Conservation (phyloP, 2,329 filamentous ascomycete genomes). For the Calonectria henricotiae region DNA sequence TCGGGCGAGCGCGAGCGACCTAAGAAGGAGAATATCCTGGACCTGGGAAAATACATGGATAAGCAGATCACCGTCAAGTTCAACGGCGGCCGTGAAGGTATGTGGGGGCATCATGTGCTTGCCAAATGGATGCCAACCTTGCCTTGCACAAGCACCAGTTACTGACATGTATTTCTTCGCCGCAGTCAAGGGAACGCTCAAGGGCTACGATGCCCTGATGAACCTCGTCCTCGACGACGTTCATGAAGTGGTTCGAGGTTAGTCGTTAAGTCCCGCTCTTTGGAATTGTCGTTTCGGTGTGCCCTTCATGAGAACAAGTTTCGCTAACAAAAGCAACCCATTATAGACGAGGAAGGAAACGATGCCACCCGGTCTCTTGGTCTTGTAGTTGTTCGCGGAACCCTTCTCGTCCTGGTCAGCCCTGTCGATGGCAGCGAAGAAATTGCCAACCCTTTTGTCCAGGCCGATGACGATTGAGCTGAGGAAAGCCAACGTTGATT, state of each 20-base stretch:
- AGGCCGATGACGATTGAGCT: constrained; percentile 76
- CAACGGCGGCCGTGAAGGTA: constrained; percentile 93
- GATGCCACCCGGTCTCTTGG: constrained; percentile 86
- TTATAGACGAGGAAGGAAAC: constrained; percentile 91
- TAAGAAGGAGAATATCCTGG: constrained; percentile 99
- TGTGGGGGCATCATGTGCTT: constrained; percentile 44
- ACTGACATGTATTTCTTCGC: constrained; percentile 33
- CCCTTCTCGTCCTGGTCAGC: constrained; percentile 91
- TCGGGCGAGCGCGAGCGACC: constrained; percentile 78
- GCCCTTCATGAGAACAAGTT: neutral
- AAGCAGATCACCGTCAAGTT: constrained; percentile 97
- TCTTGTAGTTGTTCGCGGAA: constrained; percentile 91
- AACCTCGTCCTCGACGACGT: constrained; percentile 97
- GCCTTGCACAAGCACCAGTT: neutral
- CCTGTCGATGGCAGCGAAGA: constrained; percentile 95
- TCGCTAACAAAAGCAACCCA: constrained; percentile 30
- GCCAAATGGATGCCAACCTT: neutral
- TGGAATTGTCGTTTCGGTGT: constrained; percentile 5
- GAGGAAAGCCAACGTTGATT: constrained; percentile 8
- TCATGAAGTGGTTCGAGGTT: constrained; percentile 90
- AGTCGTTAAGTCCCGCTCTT: constrained; percentile 45
- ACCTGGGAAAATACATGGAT: constrained; percentile 96
- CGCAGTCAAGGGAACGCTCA: constrained; percentile 88
- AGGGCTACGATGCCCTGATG: constrained; percentile 98
- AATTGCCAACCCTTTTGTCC: constrained; percentile 93